A percentile compares a stretch with the other conserved stretches of the same genome.
Evolutionary conservation across 108 stramenopile species (phyloP).

Genomic region (Cyclotella sp.): DNA sequence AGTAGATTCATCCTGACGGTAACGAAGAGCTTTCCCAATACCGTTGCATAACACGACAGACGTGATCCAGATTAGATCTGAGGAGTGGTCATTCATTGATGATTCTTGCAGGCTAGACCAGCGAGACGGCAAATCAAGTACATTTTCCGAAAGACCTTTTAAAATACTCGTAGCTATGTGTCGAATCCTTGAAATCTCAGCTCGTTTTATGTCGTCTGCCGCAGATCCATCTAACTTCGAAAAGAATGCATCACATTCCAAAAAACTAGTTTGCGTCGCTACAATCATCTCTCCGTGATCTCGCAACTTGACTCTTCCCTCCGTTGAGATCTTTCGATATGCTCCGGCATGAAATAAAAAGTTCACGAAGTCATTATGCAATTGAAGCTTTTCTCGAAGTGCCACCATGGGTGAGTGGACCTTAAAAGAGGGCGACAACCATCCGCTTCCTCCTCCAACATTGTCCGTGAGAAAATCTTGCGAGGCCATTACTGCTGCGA

Average conservation of each 20-base stretch:
- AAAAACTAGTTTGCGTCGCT: conserved; percentile 26
- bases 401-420: conserved; percentile 6
- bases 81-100: background rate
- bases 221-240: conserved; percentile 15
- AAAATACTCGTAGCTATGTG: conserved; percentile 10
- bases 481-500: conserved; percentile 40
- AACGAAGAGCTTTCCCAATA: conserved; percentile 36
- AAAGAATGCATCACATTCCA: conserved; percentile 23
- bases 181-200: conserved; percentile 8
- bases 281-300: conserved; percentile 52
- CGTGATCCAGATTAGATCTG: conserved; percentile 17
- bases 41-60: conserved; percentile 30
- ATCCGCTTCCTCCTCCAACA: conserved; percentile 1
- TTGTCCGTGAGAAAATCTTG: conserved; percentile 13
- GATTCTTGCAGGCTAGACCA: conserved; percentile 40
- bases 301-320: conserved; percentile 31
- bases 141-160: conserved; percentile 32
- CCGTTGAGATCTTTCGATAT: conserved; percentile 28
- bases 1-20: conserved; percentile 29
- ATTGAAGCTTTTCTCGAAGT: conserved; percentile 25
- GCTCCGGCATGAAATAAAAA: conserved; percentile 44
- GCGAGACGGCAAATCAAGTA: conserved; percentile 15
- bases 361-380: conserved; percentile 43
- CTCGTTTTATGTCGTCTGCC: background rate
- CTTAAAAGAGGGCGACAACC: conserved; percentile 11